Percentiles rank a stretch among this genome's conserved stretches.
phyloP scores from a whole-genome alignment of 306 rosid species.

The Dicorynia guianensis region DNA sequence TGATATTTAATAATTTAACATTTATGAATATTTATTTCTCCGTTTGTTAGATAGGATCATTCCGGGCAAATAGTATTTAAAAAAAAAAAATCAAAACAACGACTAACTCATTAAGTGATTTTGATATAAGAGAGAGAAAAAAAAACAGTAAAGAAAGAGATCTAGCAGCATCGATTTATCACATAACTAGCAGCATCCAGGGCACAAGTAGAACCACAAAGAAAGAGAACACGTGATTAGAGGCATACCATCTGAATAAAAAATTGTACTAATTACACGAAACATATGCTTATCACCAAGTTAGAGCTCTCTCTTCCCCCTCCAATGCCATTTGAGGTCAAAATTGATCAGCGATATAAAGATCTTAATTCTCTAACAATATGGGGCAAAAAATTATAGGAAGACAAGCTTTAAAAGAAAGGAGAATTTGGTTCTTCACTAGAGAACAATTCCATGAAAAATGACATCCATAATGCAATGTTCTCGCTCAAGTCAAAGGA shows the following conservation, averaged over 20 bases:
- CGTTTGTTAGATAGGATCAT: too few relatives aligned
- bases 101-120: too few relatives aligned
- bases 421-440: too few relatives aligned
- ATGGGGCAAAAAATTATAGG: too few relatives aligned
- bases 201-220: not conserved
- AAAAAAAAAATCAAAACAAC: too few relatives aligned
- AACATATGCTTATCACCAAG: not conserved
- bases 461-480: constrained; percentile 32
- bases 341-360: constrained; percentile 42
- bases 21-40: too few relatives aligned
- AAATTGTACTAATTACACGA: constrained; percentile 1
- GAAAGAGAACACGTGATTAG: not conserved
- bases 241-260: constrained; percentile 1
- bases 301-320: not conserved
- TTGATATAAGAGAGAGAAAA: not conserved
- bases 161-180: not conserved
- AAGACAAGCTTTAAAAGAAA: constrained; percentile 20
- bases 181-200: not conserved
- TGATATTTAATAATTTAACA: too few relatives aligned
- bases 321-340: constrained; percentile 22
- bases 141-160: too few relatives aligned
- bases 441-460: constrained; percentile 28
- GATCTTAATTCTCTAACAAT: too few relatives aligned
- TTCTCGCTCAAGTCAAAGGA: constrained; percentile 61
- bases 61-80: too few relatives aligned